Conservation (phyloP, 2,329 filamentous ascomycete species). For the Pseudogymnoascus sp. region DNA sequence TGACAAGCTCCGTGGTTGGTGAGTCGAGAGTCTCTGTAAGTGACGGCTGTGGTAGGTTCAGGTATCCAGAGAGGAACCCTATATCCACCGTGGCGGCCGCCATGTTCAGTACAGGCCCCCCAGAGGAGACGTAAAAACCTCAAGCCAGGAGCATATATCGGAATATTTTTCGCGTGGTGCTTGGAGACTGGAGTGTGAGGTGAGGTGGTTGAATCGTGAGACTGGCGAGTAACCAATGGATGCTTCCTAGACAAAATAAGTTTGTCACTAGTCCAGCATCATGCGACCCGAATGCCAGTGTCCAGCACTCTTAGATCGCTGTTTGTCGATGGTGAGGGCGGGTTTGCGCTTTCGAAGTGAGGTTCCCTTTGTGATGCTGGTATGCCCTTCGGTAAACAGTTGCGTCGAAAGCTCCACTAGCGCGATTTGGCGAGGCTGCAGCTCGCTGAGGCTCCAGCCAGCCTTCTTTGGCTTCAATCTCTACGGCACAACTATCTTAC, state of each 20-base stretch:
- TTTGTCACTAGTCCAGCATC: constrained; percentile 6
- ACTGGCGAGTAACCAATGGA: constrained; percentile 1
- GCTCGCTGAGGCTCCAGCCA: background rate
- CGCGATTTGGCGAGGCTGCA: constrained; percentile 8
- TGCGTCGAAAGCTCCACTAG: constrained; percentile 8
- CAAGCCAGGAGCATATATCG: constrained; percentile 4
- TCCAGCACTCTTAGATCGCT: constrained; percentile 7
- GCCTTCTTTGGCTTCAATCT: background rate
- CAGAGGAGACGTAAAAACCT: constrained; percentile 1
- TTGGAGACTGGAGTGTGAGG: background rate
- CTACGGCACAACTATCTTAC: background rate
- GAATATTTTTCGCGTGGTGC: background rate
- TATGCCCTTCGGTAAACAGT: background rate
- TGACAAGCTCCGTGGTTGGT: constrained; percentile 73
- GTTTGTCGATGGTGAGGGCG: constrained; percentile 2
- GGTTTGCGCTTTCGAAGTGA: background rate
- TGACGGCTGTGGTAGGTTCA: constrained; percentile 59
- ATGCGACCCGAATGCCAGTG: constrained; percentile 7
- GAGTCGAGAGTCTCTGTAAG: constrained; percentile 55
- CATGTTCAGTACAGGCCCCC: constrained; percentile 39
- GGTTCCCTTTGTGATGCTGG: constrained; percentile 1
- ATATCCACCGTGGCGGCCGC: constrained; percentile 58
- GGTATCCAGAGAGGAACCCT: constrained; percentile 66
- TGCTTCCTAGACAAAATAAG: constrained; percentile 1
- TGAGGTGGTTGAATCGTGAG: background rate